phyloP scores from a whole-genome alignment of 805 yeast species.

The Ogataea populi-albae region DNA sequence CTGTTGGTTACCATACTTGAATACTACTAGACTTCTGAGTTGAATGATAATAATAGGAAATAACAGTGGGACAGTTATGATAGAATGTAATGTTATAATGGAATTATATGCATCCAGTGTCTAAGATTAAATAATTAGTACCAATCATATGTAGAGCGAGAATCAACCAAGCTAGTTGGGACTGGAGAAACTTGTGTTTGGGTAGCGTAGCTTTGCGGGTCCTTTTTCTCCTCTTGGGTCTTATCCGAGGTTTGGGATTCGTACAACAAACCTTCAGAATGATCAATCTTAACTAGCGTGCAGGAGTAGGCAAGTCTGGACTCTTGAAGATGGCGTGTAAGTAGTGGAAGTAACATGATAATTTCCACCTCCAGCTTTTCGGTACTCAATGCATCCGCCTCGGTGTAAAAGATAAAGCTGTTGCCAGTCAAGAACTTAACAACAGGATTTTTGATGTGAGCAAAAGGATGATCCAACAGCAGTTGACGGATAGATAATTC shows the following conservation, averaged over 20 bases:
- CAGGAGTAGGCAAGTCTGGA: conserved; percentile 50
- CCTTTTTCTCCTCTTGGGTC: neutral
- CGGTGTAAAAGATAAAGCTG: conserved; percentile 41
- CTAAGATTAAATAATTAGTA: too few relatives aligned
- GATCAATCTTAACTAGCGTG: conserved; percentile 42
- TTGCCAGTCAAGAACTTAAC: conserved; percentile 43
- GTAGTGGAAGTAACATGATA: conserved; percentile 35
- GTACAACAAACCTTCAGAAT: conserved; percentile 33
- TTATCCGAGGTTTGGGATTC: conserved; percentile 12
- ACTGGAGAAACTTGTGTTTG: neutral
- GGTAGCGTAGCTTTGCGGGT: neutral
- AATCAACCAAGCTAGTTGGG: neutral
- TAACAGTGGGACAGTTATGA: too few relatives aligned
- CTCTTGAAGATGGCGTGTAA: conserved; percentile 35
- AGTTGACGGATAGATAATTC: conserved; percentile 31
- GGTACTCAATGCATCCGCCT: conserved; percentile 32
- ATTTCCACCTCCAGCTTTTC: conserved; percentile 43
- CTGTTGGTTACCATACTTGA: too few relatives aligned
- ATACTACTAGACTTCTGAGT: neutral
- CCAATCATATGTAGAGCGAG: conserved; percentile 2
- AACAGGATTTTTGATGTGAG: conserved; percentile 19
- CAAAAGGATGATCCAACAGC: neutral
- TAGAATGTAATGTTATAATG: too few relatives aligned
- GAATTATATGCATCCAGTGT: too few relatives aligned
- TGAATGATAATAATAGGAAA: conserved; percentile 5